These are phyloP conservation scores for Diaporthe ampelina DNA, from an alignment of 2,329 filamentous ascomycete genomes.

Conservation along the genomic window DNA sequence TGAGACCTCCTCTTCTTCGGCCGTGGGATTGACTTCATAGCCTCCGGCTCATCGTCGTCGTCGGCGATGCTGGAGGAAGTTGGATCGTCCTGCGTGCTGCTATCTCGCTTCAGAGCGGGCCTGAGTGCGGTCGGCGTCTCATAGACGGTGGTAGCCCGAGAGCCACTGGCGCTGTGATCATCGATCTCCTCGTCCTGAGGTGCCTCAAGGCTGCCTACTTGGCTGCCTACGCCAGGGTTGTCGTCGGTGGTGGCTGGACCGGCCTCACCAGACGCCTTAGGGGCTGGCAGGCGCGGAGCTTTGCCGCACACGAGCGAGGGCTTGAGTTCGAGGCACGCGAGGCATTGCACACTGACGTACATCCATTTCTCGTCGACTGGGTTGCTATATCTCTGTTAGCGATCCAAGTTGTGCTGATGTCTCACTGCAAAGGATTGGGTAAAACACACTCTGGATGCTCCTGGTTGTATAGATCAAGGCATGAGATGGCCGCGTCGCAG, in stretches of 20 bases:
- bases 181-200: background rate
- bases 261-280: background rate
- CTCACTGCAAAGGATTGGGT: too few species aligned
- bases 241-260: background rate
- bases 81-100: background rate
- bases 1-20: background rate
- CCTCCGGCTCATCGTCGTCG: background rate
- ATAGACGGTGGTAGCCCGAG: background rate
- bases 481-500: conserved; percentile 33
- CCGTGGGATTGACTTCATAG: background rate
- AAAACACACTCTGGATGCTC: conserved; percentile 2
- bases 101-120: background rate
- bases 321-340: conserved; percentile 4
- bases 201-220: background rate
- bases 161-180: background rate
- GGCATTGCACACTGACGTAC: conserved; percentile 27
- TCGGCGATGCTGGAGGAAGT: background rate
- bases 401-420: background rate
- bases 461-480: background rate
- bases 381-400: conserved; percentile 10
- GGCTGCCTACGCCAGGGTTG: background rate
- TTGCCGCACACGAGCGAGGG: conserved; percentile 14
- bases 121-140: background rate
- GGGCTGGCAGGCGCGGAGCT: background rate
- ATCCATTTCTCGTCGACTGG: conserved; percentile 15